Evolutionary conservation across 2,329 filamentous ascomycete species (phyloP), one percentile per base, ranked within the genome.

Genomic region (Purpureocillium lavendulum): DNA sequence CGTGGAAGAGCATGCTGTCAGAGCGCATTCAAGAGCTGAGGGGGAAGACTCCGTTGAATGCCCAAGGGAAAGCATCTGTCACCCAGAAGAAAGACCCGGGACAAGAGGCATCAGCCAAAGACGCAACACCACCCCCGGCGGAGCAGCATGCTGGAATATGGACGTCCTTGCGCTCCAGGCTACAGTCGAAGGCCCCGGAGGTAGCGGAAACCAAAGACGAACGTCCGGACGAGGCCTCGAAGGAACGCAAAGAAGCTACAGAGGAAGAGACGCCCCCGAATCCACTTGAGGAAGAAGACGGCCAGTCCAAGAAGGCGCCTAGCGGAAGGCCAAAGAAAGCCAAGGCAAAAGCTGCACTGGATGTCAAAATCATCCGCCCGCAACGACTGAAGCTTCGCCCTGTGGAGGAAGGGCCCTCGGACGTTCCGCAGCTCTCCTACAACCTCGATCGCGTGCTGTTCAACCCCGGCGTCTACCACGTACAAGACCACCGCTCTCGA

Each of bases 371-470:
- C 0, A 50, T 64, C 7, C 39, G 14, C 1, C 55, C 62, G 6
- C 37, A 28, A 3, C 39, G 41, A 3, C 36, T 65, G 5, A 21
- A 47, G 2, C 39, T 64, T 10, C n/a, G 39, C 2, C 56, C 62
- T 13, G 46, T 66, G 7, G 54, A 61, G 33, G 51, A 57, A 18
- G 41, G 60, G 32, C 52, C 57, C 9, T 53, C 58, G 4, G 39
- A 49, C 1, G 71, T 78, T 10, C 84, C 87, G 1, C 63, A 62
- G 18, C 66, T 95, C 2, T 69, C 77, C 2, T 83, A 92, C 56
- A 83, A 84, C 7, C 69, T 96, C 26, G 87, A 94, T 45, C 75
- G 88, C 41, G 90, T 94, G n/a, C 67, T 98, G 3, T 98, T 98
- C 72, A 98, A 96, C 53, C 83, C 83, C 2, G 89, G 92, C 16